phyloP scores from a whole-genome alignment of 2,329 filamentous ascomycete species.

The Fusarium dimerum region DNA sequence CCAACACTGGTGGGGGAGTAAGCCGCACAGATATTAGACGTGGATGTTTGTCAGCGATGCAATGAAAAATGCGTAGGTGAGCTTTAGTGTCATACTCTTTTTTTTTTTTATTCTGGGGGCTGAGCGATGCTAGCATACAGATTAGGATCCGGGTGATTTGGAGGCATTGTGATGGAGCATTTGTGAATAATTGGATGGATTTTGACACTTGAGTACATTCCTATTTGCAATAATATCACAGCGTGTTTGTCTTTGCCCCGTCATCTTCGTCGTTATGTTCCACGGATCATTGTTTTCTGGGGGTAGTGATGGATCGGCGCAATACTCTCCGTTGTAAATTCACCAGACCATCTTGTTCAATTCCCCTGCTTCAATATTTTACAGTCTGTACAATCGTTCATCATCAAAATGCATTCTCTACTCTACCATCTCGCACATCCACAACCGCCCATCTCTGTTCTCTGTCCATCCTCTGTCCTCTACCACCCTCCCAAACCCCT shows the following conservation, averaged over 20 bases:
- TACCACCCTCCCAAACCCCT: slow-evolving; percentile 44
- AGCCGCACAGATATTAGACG: slow-evolving; percentile 4
- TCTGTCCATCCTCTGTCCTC: slow-evolving; percentile 34
- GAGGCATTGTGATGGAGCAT: slow-evolving; percentile 21
- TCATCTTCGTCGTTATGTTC: neutral
- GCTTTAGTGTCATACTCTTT: slow-evolving; percentile 8
- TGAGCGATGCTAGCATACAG: slow-evolving; percentile 25
- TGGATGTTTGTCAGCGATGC: slow-evolving; percentile 12
- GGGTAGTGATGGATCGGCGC: neutral
- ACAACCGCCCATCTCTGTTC: slow-evolving; percentile 58
- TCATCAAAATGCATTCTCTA: slow-evolving; percentile 42
- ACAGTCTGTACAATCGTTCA: slow-evolving; percentile 1
- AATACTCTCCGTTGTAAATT: slow-evolving; percentile 5
- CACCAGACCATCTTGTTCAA: slow-evolving; percentile 11
- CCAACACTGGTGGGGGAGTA: neutral
- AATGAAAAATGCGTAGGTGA: slow-evolving; percentile 16
- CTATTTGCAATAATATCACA: slow-evolving; percentile 18
- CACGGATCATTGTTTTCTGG: too few relatives aligned
- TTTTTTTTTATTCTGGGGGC: slow-evolving; percentile 26
- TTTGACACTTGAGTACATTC: slow-evolving; percentile 25
- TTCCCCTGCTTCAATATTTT: slow-evolving; percentile 3
- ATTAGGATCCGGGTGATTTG: slow-evolving; percentile 2
- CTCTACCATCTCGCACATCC: slow-evolving; percentile 39
- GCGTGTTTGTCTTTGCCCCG: slow-evolving; percentile 6
- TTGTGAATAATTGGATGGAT: slow-evolving; percentile 26